These are phyloP conservation scores for Penicillium psychrofluorescens DNA, from an alignment of 495 filamentous ascomycete species.

Conservation along the genomic window DNA sequence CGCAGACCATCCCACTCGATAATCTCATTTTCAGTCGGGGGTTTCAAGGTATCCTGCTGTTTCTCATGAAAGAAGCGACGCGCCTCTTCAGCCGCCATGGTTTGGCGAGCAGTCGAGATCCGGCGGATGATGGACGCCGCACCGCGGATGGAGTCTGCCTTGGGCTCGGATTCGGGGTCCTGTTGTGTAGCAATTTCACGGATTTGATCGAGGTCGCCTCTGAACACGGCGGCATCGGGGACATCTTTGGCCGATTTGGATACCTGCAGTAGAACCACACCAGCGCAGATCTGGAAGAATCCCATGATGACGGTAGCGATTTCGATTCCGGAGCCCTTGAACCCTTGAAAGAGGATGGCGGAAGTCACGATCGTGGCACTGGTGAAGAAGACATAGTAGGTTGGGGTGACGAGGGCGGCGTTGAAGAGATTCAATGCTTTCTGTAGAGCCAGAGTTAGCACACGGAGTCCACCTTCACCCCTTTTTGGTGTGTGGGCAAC, in stretches of 20 bases:
- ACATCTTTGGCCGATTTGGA: conserved; percentile 98
- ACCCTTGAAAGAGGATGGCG: conserved; percentile 86
- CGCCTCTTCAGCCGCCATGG: conserved; percentile 75
- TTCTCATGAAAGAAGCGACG: conserved; percentile 74
- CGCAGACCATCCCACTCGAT: conserved; percentile 93
- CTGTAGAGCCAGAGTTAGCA: conserved; percentile 44
- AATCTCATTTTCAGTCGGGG: conserved; percentile 66
- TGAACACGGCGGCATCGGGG: conserved; percentile 86
- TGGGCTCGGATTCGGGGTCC: conserved; percentile 90
- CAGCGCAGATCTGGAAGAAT: conserved; percentile 89
- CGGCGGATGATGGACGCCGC: conserved; percentile 82
- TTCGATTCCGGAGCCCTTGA: conserved; percentile 73
- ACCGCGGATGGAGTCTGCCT: conserved; percentile 92
- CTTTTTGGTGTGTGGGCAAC: conserved; percentile 14
- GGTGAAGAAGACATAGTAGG: conserved; percentile 98
- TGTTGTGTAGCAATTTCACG: conserved; percentile 90
- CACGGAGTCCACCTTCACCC: too few species aligned
- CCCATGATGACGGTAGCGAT: conserved; percentile 90
- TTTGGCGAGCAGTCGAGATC: conserved; percentile 67
- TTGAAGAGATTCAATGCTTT: conserved; percentile 99
- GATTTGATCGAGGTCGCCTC: conserved; percentile 89
- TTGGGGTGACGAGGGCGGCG: conserved; percentile 92
- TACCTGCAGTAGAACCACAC: conserved; percentile 94
- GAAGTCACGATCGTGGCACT: conserved; percentile 90
- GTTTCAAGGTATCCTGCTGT: conserved; percentile 59